Conservation (phyloP, 768 basidiomycete species). For the Boletus rex-veris region DNA sequence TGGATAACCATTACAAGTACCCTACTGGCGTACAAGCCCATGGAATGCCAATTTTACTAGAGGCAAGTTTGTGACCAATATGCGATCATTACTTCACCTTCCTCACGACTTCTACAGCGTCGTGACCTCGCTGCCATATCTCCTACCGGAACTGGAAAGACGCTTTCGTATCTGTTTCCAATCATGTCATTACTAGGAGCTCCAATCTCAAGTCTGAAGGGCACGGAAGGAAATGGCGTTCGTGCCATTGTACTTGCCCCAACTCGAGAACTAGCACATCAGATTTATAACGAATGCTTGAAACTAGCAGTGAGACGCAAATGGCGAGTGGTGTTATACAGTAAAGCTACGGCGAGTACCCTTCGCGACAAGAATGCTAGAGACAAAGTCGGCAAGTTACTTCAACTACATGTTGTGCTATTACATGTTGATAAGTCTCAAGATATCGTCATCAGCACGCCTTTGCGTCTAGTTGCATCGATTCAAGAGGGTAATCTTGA, state of each 20-base stretch:
- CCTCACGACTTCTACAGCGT: slow-evolving; percentile 38
- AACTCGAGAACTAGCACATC: slow-evolving; percentile 92
- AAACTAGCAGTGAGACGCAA: slow-evolving; percentile 78
- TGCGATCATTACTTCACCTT: neutral
- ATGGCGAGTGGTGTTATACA: slow-evolving; percentile 80
- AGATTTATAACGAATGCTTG: slow-evolving; percentile 88
- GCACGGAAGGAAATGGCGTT: slow-evolving; percentile 52
- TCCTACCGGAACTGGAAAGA: slow-evolving; percentile 97
- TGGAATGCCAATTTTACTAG: slow-evolving; percentile 74
- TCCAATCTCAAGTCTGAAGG: slow-evolving; percentile 50
- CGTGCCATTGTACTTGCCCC: slow-evolving; percentile 84
- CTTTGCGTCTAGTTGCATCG: slow-evolving; percentile 80
- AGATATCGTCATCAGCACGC: slow-evolving; percentile 94
- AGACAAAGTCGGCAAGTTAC: slow-evolving; percentile 71
- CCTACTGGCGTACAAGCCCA: slow-evolving; percentile 84
- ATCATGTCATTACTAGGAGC: slow-evolving; percentile 58
- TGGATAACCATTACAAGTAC: slow-evolving; percentile 51
- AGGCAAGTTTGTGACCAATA: slow-evolving; percentile 43
- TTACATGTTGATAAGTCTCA: neutral
- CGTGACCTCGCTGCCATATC: slow-evolving; percentile 93
- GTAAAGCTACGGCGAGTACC: slow-evolving; percentile 85
- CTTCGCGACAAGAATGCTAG: slow-evolving; percentile 67
- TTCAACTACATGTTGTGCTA: slow-evolving; percentile 1
- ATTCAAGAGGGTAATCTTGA: slow-evolving; percentile 65
- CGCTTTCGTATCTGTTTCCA: slow-evolving; percentile 86